Percentiles rank a stretch among this genome's conserved stretches.
Conservation (phyloP, 768 basidiomycete species). For the Myochromella boudieri region DNA sequence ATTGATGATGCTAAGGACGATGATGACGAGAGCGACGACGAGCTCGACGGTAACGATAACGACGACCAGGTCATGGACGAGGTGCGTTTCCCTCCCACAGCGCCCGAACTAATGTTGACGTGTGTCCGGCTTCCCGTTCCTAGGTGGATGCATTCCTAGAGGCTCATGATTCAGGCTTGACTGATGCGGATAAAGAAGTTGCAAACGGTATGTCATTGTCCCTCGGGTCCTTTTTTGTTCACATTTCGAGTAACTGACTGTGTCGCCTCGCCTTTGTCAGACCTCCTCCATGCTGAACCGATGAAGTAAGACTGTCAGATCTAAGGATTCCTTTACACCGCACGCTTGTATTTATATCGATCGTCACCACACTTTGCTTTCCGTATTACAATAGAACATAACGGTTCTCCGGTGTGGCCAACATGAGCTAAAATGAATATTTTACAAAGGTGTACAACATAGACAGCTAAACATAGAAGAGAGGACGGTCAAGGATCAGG, state of each 20-base stretch:
- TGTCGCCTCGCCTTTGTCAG: conserved; percentile 16
- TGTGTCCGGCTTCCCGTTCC: background rate
- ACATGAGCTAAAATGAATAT: background rate
- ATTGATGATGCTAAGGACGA: conserved; percentile 92
- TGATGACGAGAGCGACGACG: conserved; percentile 56
- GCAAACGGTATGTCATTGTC: conserved; percentile 59
- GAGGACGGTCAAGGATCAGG: background rate
- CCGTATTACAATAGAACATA: conserved; percentile 5
- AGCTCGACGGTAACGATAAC: conserved; percentile 52
- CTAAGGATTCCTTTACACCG: background rate
- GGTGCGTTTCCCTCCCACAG: conserved; percentile 36
- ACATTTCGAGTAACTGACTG: too few relatives aligned
- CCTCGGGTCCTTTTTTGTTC: background rate
- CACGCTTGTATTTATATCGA: conserved; percentile 8
- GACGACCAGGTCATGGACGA: conserved; percentile 89
- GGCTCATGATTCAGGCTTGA: conserved; percentile 85
- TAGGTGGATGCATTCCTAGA: conserved; percentile 94
- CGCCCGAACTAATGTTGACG: background rate
- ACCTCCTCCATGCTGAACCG: conserved; percentile 28
- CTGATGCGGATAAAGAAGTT: conserved; percentile 75
- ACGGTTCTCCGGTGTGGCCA: background rate
- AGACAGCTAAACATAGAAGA: background rate
- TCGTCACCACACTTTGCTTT: conserved; percentile 5
- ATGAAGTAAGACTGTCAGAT: conserved; percentile 18
- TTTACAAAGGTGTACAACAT: conserved; percentile 6